phyloP scores from a whole-genome alignment of 352 stramenopile species.

The Phytopythium mirpurense region DNA sequence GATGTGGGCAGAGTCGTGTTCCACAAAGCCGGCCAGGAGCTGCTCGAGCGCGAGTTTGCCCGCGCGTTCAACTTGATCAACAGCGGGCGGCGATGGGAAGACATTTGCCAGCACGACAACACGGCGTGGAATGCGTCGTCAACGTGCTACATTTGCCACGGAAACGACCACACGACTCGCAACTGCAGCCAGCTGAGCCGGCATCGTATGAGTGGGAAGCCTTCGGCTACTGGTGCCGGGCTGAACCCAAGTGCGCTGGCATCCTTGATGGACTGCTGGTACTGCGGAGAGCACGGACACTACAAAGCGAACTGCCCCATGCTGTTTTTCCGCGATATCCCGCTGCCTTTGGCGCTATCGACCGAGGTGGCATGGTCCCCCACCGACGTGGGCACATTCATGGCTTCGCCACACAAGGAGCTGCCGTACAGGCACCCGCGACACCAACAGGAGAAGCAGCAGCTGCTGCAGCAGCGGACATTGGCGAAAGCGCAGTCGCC shows the following conservation, averaged over 20 bases:
- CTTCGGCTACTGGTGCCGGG: not conserved
- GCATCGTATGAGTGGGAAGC: constrained; percentile 5
- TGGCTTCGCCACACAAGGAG: not conserved
- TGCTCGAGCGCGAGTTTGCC: constrained; percentile 53
- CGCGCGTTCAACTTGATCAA: constrained; percentile 51
- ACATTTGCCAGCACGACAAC: constrained; percentile 45
- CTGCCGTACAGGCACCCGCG: not conserved
- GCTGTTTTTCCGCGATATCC: constrained; percentile 52
- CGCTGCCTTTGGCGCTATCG: constrained; percentile 13
- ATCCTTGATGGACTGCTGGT: constrained; percentile 63
- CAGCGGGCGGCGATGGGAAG: constrained; percentile 34
- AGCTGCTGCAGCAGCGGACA: not conserved
- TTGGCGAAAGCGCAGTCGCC: constrained; percentile 3
- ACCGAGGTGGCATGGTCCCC: not conserved
- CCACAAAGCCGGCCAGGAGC: constrained; percentile 53
- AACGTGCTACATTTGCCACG: constrained; percentile 64
- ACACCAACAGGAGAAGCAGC: not conserved
- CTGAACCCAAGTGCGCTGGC: constrained; percentile 10
- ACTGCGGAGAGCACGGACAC: constrained; percentile 66
- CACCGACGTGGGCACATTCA: not conserved
- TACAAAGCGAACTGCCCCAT: constrained; percentile 74
- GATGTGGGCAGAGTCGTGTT: constrained; percentile 81
- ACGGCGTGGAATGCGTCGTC: constrained; percentile 41
- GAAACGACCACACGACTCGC: constrained; percentile 42
- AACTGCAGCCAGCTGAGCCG: constrained; percentile 43